Conservation (phyloP, 129 eudicot genomes). For the Ambrosia artemisiifolia region DNA sequence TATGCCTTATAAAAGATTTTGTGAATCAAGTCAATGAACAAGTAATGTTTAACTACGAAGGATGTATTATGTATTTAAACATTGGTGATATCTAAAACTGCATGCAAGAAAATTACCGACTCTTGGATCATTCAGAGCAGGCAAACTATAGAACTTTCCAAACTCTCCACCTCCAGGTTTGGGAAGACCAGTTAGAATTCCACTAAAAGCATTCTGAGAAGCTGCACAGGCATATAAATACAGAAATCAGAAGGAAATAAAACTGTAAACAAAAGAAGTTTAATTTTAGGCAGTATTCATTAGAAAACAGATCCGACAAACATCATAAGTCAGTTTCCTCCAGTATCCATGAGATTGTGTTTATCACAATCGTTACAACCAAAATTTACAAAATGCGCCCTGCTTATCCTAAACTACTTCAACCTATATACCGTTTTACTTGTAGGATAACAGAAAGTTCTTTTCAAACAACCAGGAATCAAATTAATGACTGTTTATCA, state of each 20-base stretch:
- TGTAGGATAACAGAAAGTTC: neutral
- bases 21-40: neutral
- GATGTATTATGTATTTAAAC: neutral
- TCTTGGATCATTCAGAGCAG: slow-evolving; percentile 92
- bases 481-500: neutral
- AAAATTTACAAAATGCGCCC: neutral
- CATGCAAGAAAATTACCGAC: slow-evolving; percentile 43
- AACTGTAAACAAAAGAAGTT: neutral
- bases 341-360: neutral
- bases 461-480: neutral
- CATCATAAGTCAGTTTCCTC: slow-evolving; percentile 8
- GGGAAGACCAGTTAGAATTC: slow-evolving; percentile 73
- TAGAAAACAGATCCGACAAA: slow-evolving; percentile 5
- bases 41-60: neutral
- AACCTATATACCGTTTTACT: neutral
- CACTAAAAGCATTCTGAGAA: slow-evolving; percentile 69
- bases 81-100: neutral
- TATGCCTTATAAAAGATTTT: neutral
- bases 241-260: slow-evolving; percentile 2
- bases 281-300: slow-evolving; percentile 5
- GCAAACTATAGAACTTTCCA: slow-evolving; percentile 85
- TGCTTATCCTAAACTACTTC: neutral
- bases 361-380: neutral
- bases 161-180: slow-evolving; percentile 96
- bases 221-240: slow-evolving; percentile 43